phyloP scores from a whole-genome alignment of 306 rosid species.

The Quercus dentata region DNA sequence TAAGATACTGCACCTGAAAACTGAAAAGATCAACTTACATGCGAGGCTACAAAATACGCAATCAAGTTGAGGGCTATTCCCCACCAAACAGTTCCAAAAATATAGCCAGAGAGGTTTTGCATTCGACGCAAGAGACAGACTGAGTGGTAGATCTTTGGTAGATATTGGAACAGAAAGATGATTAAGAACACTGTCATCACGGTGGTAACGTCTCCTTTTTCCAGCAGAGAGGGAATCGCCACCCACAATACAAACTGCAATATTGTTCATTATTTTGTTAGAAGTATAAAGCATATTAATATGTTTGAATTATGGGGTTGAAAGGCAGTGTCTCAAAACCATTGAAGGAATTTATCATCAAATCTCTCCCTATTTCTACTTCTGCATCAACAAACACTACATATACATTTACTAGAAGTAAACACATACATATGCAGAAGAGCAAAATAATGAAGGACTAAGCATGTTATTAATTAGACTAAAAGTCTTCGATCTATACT shows the following conservation, averaged over 20 bases:
- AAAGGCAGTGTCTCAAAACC: too few relatives aligned
- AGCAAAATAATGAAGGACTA: too few relatives aligned
- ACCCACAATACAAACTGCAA: constrained; percentile 83
- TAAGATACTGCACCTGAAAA: not conserved
- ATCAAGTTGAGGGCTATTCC: constrained; percentile 91
- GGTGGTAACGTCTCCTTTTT: constrained; percentile 53
- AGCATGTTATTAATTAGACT: too few relatives aligned
- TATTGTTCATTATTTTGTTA: not conserved
- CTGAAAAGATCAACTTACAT: constrained; percentile 48
- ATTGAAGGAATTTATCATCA: too few relatives aligned
- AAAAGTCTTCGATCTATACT: too few relatives aligned
- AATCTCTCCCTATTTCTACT: too few relatives aligned
- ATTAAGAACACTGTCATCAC: constrained; percentile 78
- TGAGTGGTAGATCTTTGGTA: constrained; percentile 84
- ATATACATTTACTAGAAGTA: too few relatives aligned
- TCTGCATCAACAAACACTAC: too few relatives aligned
- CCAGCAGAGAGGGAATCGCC: constrained; percentile 56
- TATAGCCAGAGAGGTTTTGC: constrained; percentile 75
- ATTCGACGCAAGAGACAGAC: constrained; percentile 78
- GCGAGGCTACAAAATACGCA: constrained; percentile 93
- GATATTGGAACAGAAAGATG: constrained; percentile 73
- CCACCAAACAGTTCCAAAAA: constrained; percentile 97
- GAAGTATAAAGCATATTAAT: not conserved
- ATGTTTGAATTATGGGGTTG: too few relatives aligned
- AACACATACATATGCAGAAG: too few relatives aligned